A percentile compares a stretch with the other conserved stretches of the same genome.
Evolutionary conservation across 2,329 filamentous ascomycete genomes (phyloP).

Genomic region (Beauveria medogensis): DNA sequence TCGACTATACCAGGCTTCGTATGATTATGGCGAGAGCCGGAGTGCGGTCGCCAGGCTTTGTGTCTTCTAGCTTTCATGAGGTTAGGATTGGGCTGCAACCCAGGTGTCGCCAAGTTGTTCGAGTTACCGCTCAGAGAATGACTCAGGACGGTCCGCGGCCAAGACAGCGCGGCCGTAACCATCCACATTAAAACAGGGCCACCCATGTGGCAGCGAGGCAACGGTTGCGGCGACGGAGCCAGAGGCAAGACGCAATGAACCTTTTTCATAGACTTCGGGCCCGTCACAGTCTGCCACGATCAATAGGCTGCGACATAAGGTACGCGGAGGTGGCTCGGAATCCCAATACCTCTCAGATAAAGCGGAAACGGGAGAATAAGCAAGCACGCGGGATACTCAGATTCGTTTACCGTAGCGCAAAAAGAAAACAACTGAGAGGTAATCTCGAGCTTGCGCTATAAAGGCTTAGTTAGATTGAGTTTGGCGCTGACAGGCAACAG

Average conservation of each 20-base stretch:
- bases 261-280: neutral
- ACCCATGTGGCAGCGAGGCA: conserved; percentile 9
- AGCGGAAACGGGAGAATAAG: no score
- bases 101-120: neutral
- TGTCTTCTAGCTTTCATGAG: neutral
- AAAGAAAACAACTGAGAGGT: no score
- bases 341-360: neutral
- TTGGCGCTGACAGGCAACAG: neutral
- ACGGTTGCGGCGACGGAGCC: neutral
- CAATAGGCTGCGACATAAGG: neutral
- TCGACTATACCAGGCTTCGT: neutral
- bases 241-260: neutral
- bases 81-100: neutral
- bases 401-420: no score
- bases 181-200: conserved; percentile 11
- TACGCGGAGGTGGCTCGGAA: neutral
- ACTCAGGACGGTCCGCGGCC: conserved; percentile 4
- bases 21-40: neutral
- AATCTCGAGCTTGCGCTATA: neutral
- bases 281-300: neutral
- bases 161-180: neutral
- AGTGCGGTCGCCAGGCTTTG: neutral
- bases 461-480: neutral
- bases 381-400: neutral
- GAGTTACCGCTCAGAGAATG: neutral